These are phyloP conservation scores for Liquidambar formosana DNA, from an alignment of 164 flowering plant species.

Conservation along the genomic window DNA sequence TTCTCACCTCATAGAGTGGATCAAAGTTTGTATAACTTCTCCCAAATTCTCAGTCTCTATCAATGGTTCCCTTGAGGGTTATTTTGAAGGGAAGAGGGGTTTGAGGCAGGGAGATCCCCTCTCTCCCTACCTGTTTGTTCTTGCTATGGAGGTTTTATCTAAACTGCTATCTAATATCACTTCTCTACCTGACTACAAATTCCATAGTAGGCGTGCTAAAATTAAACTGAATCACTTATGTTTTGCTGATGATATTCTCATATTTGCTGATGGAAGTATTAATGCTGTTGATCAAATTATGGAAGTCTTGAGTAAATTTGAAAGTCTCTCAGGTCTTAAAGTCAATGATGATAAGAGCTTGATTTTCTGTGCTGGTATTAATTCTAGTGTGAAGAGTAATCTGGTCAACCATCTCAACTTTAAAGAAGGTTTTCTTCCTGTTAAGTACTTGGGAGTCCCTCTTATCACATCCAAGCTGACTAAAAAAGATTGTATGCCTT, in stretches of 20 bases:
- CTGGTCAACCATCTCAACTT: too few relatives aligned
- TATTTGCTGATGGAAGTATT: not conserved
- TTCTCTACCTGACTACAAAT: not conserved
- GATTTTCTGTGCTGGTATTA: too few relatives aligned
- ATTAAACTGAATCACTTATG: not conserved
- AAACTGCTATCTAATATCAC: too few relatives aligned
- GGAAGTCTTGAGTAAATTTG: not conserved
- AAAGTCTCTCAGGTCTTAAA: too few relatives aligned
- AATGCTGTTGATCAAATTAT: not conserved
- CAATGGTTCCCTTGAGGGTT: too few relatives aligned
- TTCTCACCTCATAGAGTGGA: not conserved
- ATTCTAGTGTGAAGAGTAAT: not conserved
- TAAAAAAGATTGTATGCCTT: not conserved
- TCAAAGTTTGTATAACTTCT: too few relatives aligned
- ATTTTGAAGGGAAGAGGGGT: too few relatives aligned
- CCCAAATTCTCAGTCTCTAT: not conserved
- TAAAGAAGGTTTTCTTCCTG: too few relatives aligned
- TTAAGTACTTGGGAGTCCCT: too few relatives aligned
- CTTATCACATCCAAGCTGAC: not conserved
- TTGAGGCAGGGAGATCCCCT: conserved; percentile 10
- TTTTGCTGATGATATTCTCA: too few relatives aligned
- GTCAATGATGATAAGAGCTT: too few relatives aligned
- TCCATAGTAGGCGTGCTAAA: not conserved
- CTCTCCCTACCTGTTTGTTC: not conserved
- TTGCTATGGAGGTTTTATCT: too few relatives aligned